Evolutionary conservation across 108 stramenopile genomes (phyloP).

Genomic region (Aurantiochytrium sp.): DNA sequence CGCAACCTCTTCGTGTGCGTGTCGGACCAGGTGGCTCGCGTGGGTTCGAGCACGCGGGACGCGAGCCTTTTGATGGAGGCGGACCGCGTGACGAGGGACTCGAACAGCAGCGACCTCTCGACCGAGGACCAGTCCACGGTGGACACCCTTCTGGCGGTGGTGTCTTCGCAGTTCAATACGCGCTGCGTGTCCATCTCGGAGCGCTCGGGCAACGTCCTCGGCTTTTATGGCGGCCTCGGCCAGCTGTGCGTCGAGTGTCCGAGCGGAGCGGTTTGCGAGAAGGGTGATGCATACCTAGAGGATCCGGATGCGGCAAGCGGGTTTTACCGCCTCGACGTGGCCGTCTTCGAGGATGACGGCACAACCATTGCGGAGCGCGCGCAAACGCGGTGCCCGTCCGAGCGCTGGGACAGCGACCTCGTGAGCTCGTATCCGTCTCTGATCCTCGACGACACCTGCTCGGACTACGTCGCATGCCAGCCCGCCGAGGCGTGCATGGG

Average conservation of each 20-base stretch:
- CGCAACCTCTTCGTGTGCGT: not conserved
- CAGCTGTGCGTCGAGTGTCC: constrained; percentile 4
- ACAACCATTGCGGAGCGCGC: not conserved
- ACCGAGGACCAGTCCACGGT: not conserved
- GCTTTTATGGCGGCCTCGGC: not conserved
- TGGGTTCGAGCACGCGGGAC: not conserved
- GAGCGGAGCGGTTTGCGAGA: not conserved
- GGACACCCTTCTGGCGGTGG: not conserved
- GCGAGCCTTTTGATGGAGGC: not conserved
- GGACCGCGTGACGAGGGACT: not conserved
- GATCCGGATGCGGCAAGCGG: not conserved
- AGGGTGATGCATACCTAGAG: not conserved
- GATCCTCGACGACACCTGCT: not conserved
- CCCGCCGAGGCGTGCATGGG: not conserved
- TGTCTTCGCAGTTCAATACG: not conserved
- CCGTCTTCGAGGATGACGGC: not conserved
- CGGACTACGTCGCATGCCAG: constrained; percentile 8
- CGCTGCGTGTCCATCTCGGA: not conserved
- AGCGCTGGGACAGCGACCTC: not conserved
- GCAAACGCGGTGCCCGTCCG: not conserved
- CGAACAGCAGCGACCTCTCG: not conserved
- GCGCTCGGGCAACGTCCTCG: not conserved
- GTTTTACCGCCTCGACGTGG: not conserved
- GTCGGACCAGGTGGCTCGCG: not conserved
- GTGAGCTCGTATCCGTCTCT: not conserved